Evolutionary conservation across 441 rosid species (phyloP), one percentile per base, ranked within the genome.

Genomic region (Populus trichocarpa): DNA sequence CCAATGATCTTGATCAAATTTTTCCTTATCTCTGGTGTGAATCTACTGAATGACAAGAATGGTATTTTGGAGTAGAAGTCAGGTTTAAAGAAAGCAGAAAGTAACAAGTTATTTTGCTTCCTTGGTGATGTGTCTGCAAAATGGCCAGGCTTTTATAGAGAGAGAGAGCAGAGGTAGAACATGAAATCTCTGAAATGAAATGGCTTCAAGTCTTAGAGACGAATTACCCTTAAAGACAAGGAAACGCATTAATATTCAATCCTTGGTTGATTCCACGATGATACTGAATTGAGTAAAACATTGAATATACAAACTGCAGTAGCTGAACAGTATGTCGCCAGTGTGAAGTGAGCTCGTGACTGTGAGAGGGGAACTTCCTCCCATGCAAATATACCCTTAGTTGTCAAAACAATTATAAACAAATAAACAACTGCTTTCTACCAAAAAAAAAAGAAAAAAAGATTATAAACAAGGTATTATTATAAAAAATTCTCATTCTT

Each of bases 321-420:
- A 1, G 57, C 8, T 35, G 38, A 35, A 35, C 38, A 35, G 1
- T 35, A 35, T 35, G 73, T 18, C 16, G 57, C 13, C 63, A 71
- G 18, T 35, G 36, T 18, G 70, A 71, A 65, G 57, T 46, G 67
- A 72, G 80, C 67, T 50, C 67, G 80, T 78, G 75, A 66, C 22
- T 72, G 46, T 76, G 79, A 9, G 79, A 9, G 40, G 26, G 85
- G 80, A 82, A 69, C 87, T 67, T 12, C 30, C 26, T 81, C 81
- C 86, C 86, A 83, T 75, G 83, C 89, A 83, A 84, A 80, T 82
- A 77, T 68, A 68, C 83, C 71, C 81, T 79, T 79, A 67, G 79
- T 76, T 83, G 79, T 85, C 79, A 80, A 78, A 46, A 46, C 18
- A 46, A 14, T 46, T 4, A 46, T 46, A 46, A 46, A 46, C 20